phyloP scores from a whole-genome alignment of 768 basidiomycete species.

The Amanita brunnescens region DNA sequence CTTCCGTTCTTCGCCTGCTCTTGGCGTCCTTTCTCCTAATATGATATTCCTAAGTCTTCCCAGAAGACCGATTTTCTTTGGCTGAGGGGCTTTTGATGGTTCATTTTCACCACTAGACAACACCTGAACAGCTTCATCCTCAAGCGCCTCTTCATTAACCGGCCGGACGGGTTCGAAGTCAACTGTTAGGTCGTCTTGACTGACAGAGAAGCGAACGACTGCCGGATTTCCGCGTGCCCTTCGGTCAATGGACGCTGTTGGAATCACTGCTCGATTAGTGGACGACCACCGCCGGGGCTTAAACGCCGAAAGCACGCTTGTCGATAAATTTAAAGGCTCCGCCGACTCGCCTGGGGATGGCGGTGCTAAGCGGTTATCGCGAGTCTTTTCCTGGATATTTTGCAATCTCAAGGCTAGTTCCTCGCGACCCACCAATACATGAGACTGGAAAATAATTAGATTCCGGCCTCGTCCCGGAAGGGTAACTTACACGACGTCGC shows the following conservation, averaged over 20 bases:
- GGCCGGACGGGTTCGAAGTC: not conserved
- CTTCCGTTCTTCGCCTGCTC: not conserved
- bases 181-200: not conserved
- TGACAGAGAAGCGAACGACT: not conserved
- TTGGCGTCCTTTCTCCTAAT: not conserved
- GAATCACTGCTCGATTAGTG: not conserved
- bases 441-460: not conserved
- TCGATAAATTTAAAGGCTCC: not conserved
- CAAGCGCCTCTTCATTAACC: not conserved
- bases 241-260: not conserved
- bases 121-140: not conserved
- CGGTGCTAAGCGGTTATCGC: not conserved
- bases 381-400: conserved; percentile 1
- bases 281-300: not conserved
- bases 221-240: not conserved
- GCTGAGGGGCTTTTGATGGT: not conserved
- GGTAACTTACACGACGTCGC: not conserved
- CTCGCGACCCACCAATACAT: not conserved
- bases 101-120: not conserved
- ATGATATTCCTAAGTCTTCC: not conserved
- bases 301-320: not conserved
- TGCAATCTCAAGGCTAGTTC: not conserved
- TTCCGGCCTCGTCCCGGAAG: not conserved
- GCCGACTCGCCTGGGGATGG: not conserved
- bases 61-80: not conserved